Evolutionary conservation across 176 grass and related monocot genomes (phyloP), one percentile per base, ranked within the genome.

Genomic region (Tillandsia leiboldiana): DNA sequence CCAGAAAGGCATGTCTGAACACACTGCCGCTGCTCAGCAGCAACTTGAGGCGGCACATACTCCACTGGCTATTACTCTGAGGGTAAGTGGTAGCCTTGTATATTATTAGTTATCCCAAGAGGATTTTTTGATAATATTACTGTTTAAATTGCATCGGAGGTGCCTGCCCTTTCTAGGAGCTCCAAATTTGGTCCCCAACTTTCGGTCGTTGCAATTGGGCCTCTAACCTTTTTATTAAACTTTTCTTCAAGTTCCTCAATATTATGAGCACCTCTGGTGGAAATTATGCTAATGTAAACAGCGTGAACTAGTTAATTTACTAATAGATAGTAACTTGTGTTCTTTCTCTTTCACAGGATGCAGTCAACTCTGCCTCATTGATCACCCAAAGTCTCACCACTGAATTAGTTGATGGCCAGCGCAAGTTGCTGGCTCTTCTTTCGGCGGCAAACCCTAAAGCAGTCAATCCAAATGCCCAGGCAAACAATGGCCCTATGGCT

Each of bases 1-100:
- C 72, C 94, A 92, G 68, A 97, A 90, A 62, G 94, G 89, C 65
- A 92, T 92, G 84, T 78, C 81, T 64, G 94, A 97, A 74, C 82
- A 97, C 68, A 82, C 74, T 17, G 48, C 74, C 72, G 84, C 84
- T 81, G 73, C 83, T 75, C 77, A 92, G 76, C 81, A 97, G 75
- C 94, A 87, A 67, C 51, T 87, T 13, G 79, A 83, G 63, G 50
- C 82, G 69, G 73, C 72, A 77, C 84, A 92, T 79, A 83, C 77
- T 83, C 94, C 94, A 76, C 68, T 97, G 68, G 89, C 86, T 33
- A 84, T 83, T 65, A 79, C 89, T 85, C 82, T 97, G 42, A 90
- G 72, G 71, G 94, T 97, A 86, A 70, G 17, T 49, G 13, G 8
- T 68, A 63, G 62, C 70, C 9, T 78, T 58, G 48, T 53, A 18